phyloP scores from a whole-genome alignment of 768 basidiomycete genomes.

The Sistotremastrum niveocremeum region DNA sequence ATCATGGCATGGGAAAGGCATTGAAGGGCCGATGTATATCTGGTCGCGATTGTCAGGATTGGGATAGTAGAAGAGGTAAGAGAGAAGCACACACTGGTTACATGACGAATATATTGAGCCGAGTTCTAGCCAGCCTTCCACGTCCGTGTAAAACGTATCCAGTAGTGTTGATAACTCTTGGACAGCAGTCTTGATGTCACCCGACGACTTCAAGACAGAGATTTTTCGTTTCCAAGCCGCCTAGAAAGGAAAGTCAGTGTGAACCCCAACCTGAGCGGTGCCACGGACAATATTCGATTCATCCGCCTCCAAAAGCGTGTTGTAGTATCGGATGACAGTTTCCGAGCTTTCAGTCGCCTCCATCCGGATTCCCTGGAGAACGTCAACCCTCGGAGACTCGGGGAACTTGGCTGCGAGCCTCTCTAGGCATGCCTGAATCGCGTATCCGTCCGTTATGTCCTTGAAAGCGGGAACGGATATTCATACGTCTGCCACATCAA shows the following conservation, averaged over 20 bases:
- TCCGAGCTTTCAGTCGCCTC: slow-evolving; percentile 52
- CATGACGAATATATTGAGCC: slow-evolving; percentile 66
- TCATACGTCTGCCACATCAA: slow-evolving; percentile 65
- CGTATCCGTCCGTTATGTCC: slow-evolving; percentile 7
- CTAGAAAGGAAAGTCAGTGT: slow-evolving; percentile 18
- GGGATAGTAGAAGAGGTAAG: background rate
- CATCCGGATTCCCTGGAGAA: slow-evolving; percentile 64
- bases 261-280: background rate
- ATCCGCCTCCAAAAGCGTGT: slow-evolving; percentile 44
- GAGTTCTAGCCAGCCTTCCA: slow-evolving; percentile 81
- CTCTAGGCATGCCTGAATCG: slow-evolving; percentile 43
- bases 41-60: slow-evolving; percentile 15
- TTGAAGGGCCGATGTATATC: slow-evolving; percentile 61
- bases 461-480: background rate
- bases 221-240: slow-evolving; percentile 72
- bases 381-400: slow-evolving; percentile 64
- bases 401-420: slow-evolving; percentile 57
- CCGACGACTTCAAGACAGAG: slow-evolving; percentile 49
- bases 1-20: slow-evolving; percentile 71
- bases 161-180: slow-evolving; percentile 59
- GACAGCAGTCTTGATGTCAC: slow-evolving; percentile 52
- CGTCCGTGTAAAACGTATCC: slow-evolving; percentile 80
- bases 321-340: slow-evolving; percentile 49
- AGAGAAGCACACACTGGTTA: slow-evolving; percentile 44
- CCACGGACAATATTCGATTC: slow-evolving; percentile 55